These are phyloP conservation scores for Stagonosporopsis rhizophila DNA, from an alignment of 2,329 filamentous ascomycete species.

Conservation along the genomic window DNA sequence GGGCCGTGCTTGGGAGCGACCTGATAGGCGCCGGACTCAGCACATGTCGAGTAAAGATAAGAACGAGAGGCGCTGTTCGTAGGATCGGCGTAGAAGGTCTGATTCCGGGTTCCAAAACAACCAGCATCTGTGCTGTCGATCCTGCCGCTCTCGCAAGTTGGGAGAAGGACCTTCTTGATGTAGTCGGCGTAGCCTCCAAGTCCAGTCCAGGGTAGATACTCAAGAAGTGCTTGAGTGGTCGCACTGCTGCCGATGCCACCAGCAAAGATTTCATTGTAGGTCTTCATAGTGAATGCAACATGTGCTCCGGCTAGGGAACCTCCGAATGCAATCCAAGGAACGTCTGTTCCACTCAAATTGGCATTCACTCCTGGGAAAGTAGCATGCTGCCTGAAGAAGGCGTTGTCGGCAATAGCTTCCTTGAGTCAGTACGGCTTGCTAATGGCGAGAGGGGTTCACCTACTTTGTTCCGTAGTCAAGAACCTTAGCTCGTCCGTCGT, in stretches of 20 bases:
- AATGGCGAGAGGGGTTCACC: not conserved
- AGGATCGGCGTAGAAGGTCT: slow-evolving; percentile 54
- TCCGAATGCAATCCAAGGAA: slow-evolving; percentile 57
- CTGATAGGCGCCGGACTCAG: slow-evolving; percentile 60
- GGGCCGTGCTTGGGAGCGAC: slow-evolving; percentile 54
- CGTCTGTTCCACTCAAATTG: slow-evolving; percentile 53
- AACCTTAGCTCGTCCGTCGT: slow-evolving; percentile 59
- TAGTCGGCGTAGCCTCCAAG: slow-evolving; percentile 62
- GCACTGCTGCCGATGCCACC: slow-evolving; percentile 60
- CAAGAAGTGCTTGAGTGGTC: slow-evolving; percentile 51
- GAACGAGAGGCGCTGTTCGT: slow-evolving; percentile 53
- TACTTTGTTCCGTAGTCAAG: slow-evolving; percentile 59
- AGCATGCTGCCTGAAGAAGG: slow-evolving; percentile 59
- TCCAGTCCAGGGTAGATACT: slow-evolving; percentile 59
- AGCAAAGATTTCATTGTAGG: slow-evolving; percentile 55
- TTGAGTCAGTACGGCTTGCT: not conserved
- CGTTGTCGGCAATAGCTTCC: slow-evolving; percentile 58
- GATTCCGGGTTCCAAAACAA: slow-evolving; percentile 57
- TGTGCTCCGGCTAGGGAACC: slow-evolving; percentile 55
- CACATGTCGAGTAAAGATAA: slow-evolving; percentile 60
- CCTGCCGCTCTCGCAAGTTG: slow-evolving; percentile 53
- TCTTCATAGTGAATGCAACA: slow-evolving; percentile 56
- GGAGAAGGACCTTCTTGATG: slow-evolving; percentile 55
- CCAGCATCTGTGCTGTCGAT: slow-evolving; percentile 49
- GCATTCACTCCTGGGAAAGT: slow-evolving; percentile 54